A percentile compares a stretch with the other conserved stretches of the same genome.
Evolutionary conservation across 2,329 filamentous ascomycete genomes (phyloP).

Genomic region (Colletotrichum chlorophyti): DNA sequence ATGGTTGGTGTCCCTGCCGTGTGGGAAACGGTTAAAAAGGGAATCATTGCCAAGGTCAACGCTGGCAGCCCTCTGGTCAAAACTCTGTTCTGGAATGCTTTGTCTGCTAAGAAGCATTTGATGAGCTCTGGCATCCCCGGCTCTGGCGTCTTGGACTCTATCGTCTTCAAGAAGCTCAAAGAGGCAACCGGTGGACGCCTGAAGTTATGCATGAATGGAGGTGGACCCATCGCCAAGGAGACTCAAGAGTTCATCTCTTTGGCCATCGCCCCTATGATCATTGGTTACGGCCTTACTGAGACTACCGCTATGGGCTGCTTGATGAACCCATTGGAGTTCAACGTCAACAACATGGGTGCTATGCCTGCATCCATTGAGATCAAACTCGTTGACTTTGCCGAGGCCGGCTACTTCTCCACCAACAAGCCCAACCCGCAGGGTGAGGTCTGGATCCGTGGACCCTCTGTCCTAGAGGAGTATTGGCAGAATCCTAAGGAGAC

Average conservation of each 20-base stretch:
- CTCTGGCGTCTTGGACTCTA: conserved; percentile 72
- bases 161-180: conserved; percentile 92
- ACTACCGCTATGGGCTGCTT: conserved; percentile 78
- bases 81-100: conserved; percentile 74
- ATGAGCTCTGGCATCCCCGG: conserved; percentile 66
- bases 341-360: conserved; percentile 72
- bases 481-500: conserved; percentile 82
- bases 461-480: conserved; percentile 74
- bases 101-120: conserved; percentile 59
- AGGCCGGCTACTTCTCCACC: conserved; percentile 79
- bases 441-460: conserved; percentile 87
- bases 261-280: conserved; percentile 88
- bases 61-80: conserved; percentile 71
- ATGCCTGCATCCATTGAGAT: conserved; percentile 77
- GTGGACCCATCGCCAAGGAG: conserved; percentile 83
- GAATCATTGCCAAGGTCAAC: conserved; percentile 79
- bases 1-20: conserved; percentile 88
- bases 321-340: conserved; percentile 82
- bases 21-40: conserved; percentile 93
- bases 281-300: conserved; percentile 87
- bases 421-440: conserved; percentile 81
- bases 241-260: conserved; percentile 89
- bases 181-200: conserved; percentile 85
- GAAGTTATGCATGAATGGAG: conserved; percentile 84
- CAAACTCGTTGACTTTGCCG: conserved; percentile 85